Conservation (phyloP, 2,329 filamentous ascomycete genomes). For the Hypoxylon sp. region DNA sequence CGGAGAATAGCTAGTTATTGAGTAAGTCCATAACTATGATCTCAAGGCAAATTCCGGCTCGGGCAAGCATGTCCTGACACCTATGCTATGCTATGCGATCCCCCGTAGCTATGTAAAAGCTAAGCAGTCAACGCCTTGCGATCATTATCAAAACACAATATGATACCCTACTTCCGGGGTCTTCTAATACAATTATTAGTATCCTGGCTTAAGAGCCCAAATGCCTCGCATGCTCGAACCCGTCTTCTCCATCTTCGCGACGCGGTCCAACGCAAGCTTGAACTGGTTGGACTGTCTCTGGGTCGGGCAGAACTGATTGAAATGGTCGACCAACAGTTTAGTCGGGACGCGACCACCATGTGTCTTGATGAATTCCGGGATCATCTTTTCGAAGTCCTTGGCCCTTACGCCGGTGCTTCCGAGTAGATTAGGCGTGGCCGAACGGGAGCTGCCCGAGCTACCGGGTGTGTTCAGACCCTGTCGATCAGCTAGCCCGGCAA, state of each 20-base stretch:
- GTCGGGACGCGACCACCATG: slow-evolving; percentile 84
- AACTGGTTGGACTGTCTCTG: slow-evolving; percentile 79
- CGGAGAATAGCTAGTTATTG: not conserved
- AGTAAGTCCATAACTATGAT: not conserved
- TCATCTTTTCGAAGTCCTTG: slow-evolving; percentile 76
- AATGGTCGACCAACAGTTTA: slow-evolving; percentile 90
- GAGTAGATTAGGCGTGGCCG: slow-evolving; percentile 57
- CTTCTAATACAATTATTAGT: slow-evolving; percentile 8
- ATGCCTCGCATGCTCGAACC: slow-evolving; percentile 65
- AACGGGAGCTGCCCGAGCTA: slow-evolving; percentile 56
- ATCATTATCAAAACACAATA: not conserved
- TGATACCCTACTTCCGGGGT: not conserved
- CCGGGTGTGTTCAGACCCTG: slow-evolving; percentile 57
- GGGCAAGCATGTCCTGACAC: slow-evolving; percentile 10
- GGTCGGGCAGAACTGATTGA: slow-evolving; percentile 81
- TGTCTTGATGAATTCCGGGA: slow-evolving; percentile 80
- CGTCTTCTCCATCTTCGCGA: slow-evolving; percentile 76
- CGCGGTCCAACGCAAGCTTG: slow-evolving; percentile 79
- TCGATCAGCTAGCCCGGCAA: slow-evolving; percentile 68
- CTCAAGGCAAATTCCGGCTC: not conserved
- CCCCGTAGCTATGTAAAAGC: not conserved
- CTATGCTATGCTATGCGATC: slow-evolving; percentile 21
- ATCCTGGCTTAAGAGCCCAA: slow-evolving; percentile 58
- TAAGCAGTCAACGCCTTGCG: slow-evolving; percentile 11
- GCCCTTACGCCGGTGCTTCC: slow-evolving; percentile 57